phyloP scores from a whole-genome alignment of 441 rosid species.

The Euphorbia schlechtendalii region DNA sequence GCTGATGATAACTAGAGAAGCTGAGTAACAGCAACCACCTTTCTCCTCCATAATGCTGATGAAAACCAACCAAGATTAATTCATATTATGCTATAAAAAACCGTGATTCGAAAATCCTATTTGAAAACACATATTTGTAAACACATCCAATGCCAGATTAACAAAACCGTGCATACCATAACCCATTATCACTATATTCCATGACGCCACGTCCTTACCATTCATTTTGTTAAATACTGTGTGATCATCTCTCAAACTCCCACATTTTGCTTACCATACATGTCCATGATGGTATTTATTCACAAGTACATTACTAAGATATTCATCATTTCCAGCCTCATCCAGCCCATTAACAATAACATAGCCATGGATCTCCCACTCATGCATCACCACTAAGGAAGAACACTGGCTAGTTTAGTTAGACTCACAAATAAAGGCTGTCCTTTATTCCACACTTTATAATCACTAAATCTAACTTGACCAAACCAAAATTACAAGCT shows the following conservation, averaged over 20 bases:
- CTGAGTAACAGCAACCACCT: not conserved
- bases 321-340: not conserved
- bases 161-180: not conserved
- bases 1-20: constrained; percentile 4
- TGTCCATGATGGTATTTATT: not conserved
- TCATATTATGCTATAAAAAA: not conserved
- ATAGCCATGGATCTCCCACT: not conserved
- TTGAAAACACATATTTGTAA: not conserved
- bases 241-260: not conserved
- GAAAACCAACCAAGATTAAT: not conserved
- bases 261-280: constrained; percentile 1
- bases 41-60: constrained; percentile 8
- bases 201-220: not conserved
- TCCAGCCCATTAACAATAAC: not conserved
- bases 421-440: not conserved
- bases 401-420: too few relatives aligned
- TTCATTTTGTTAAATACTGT: not conserved
- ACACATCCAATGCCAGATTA: not conserved
- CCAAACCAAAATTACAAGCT: not conserved
- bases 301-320: not conserved
- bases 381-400: not conserved
- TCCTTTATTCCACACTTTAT: not conserved
- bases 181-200: not conserved
- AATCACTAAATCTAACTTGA: not conserved
- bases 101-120: too few relatives aligned